Evolutionary conservation across 352 stramenopile species (phyloP).

Genomic region (Phytophthora cryptogea): DNA sequence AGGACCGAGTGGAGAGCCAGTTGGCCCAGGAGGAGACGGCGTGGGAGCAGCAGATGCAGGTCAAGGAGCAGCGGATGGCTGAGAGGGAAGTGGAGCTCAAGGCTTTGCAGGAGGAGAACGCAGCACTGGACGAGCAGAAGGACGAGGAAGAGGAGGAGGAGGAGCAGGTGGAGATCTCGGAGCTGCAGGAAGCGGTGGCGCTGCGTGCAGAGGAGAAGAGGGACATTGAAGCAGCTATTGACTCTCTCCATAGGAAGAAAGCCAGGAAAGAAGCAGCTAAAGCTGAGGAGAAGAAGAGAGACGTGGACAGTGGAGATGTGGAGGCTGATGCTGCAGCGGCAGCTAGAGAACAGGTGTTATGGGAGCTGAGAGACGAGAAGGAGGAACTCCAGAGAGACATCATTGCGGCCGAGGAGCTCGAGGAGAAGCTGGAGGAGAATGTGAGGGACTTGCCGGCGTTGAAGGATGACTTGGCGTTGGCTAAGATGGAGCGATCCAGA

Average conservation of each 20-base stretch:
- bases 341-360: constrained; percentile 36
- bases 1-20: constrained; percentile 61
- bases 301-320: constrained; percentile 13
- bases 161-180: constrained; percentile 26
- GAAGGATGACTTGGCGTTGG: constrained; percentile 37
- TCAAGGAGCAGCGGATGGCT: constrained; percentile 47
- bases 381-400: constrained; percentile 52
- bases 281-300: constrained; percentile 11
- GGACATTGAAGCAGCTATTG: constrained; percentile 63
- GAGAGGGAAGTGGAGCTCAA: constrained; percentile 61
- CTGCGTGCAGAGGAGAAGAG: constrained; percentile 61
- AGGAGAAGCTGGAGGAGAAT: constrained; percentile 46
- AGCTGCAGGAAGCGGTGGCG: constrained; percentile 50
- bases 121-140: constrained; percentile 12
- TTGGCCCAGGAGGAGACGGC: constrained; percentile 56
- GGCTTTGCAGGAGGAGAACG: constrained; percentile 41
- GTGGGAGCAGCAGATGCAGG: constrained; percentile 68
- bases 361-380: constrained; percentile 48
- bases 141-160: constrained; percentile 23
- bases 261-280: constrained; percentile 12
- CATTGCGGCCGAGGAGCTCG: constrained; percentile 44
- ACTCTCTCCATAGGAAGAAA: constrained; percentile 53
- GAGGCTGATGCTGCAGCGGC: constrained; percentile 26
- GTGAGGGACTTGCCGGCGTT: constrained; percentile 37
- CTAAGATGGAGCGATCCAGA: constrained; percentile 25